A percentile compares a stretch with the other conserved stretches of the same genome.
Conservation (phyloP, 1,139 yeast genomes). For the Candida smagusa region DNA sequence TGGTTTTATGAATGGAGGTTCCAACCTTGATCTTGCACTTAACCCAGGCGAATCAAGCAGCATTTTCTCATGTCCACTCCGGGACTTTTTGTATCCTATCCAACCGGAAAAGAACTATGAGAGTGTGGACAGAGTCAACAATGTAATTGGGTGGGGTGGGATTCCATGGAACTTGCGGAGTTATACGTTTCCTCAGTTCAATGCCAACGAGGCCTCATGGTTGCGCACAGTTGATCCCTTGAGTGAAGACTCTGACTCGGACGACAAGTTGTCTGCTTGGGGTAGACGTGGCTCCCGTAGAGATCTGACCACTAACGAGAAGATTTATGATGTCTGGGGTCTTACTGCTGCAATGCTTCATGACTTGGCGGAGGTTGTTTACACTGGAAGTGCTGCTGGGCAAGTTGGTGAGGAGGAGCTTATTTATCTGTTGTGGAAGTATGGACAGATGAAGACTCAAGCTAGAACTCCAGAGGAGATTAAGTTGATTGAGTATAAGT, state of each 20-base stretch:
- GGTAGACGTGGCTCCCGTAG: slow-evolving; percentile 42
- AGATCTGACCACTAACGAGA: slow-evolving; percentile 36
- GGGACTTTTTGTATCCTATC: slow-evolving; percentile 52
- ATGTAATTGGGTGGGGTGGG: slow-evolving; percentile 62
- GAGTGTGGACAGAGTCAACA: slow-evolving; percentile 41
- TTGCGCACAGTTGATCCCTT: slow-evolving; percentile 54
- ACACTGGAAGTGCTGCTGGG: slow-evolving; percentile 20
- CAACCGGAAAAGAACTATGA: slow-evolving; percentile 27
- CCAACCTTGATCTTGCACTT: slow-evolving; percentile 38
- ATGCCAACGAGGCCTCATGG: slow-evolving; percentile 60
- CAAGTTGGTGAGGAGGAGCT: slow-evolving; percentile 65
- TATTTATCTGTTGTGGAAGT: slow-evolving; percentile 51
- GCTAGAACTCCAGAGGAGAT: slow-evolving; percentile 35
- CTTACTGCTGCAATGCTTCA: slow-evolving; percentile 81
- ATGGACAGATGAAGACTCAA: slow-evolving; percentile 44
- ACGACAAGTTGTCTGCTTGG: slow-evolving; percentile 37
- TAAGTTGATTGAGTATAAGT: slow-evolving; percentile 31
- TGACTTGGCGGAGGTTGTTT: slow-evolving; percentile 67
- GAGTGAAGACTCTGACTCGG: slow-evolving; percentile 50
- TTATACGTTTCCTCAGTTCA: slow-evolving; percentile 55
- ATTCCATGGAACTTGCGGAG: slow-evolving; percentile 63
- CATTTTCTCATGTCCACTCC: slow-evolving; percentile 64
- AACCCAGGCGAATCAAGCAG: slow-evolving; percentile 74
- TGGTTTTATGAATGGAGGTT: slow-evolving; percentile 50
- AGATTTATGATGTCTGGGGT: slow-evolving; percentile 81